phyloP scores from a whole-genome alignment of 257 asterid genomes.

The Pogostemon cablin region DNA sequence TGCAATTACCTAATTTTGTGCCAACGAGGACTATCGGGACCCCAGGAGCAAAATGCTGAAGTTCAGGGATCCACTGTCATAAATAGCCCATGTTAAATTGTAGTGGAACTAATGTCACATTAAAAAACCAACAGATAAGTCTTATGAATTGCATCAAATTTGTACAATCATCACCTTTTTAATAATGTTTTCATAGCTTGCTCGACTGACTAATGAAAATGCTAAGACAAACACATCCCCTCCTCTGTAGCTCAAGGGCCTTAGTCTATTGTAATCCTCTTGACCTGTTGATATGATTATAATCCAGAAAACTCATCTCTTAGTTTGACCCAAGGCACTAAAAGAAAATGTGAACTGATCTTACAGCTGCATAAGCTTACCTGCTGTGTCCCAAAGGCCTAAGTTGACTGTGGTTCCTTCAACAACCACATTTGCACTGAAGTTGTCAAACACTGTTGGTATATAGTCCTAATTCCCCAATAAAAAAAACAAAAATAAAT shows the following conservation, averaged over 20 bases:
- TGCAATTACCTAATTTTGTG: slow-evolving; percentile 75
- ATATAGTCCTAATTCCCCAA: slow-evolving; percentile 69
- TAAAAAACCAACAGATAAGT: neutral
- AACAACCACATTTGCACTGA: slow-evolving; percentile 96
- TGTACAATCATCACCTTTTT: slow-evolving; percentile 62
- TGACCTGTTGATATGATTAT: slow-evolving; percentile 62
- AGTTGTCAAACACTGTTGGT: slow-evolving; percentile 92
- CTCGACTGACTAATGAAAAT: slow-evolving; percentile 90
- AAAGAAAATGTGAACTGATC: slow-evolving; percentile 19
- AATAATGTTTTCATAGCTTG: slow-evolving; percentile 87
- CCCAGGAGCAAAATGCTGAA: slow-evolving; percentile 89
- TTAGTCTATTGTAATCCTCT: slow-evolving; percentile 91
- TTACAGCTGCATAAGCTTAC: slow-evolving; percentile 38
- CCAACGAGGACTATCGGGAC: slow-evolving; percentile 83
- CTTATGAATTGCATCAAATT: slow-evolving; percentile 3
- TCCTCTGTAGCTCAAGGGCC: slow-evolving; percentile 98
- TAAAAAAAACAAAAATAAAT: slow-evolving; percentile 24
- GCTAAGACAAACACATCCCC: slow-evolving; percentile 92
- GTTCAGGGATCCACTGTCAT: slow-evolving; percentile 96
- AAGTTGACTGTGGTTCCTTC: slow-evolving; percentile 91
- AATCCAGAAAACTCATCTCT: slow-evolving; percentile 28
- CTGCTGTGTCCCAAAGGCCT: slow-evolving; percentile 98
- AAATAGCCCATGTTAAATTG: slow-evolving; percentile 31
- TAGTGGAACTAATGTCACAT: neutral
- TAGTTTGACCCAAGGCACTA: slow-evolving; percentile 2